phyloP scores from a whole-genome alignment of 2,329 filamentous ascomycete species.

The Neocucurbitaria cava region DNA sequence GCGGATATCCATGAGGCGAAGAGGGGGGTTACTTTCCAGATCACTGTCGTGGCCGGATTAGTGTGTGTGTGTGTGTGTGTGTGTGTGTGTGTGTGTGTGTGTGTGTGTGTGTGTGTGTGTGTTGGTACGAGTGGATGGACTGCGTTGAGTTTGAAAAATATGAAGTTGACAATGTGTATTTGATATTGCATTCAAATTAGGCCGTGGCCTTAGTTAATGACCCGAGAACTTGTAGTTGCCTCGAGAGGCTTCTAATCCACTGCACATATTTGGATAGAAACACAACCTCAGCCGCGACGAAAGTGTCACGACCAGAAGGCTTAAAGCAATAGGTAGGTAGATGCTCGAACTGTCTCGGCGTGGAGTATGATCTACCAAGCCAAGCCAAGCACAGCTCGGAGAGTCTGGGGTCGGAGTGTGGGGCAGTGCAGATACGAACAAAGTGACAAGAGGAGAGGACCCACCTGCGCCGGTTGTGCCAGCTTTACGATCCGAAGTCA shows the following conservation, averaged over 20 bases:
- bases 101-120: no score
- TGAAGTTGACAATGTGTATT: no score
- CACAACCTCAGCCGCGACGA: not conserved
- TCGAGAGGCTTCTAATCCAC: no score
- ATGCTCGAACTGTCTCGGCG: not conserved
- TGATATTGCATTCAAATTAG: no score
- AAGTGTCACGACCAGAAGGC: no score
- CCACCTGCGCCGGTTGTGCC: constrained; percentile 76
- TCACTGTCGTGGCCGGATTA: constrained; percentile 59
- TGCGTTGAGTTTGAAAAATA: no score
- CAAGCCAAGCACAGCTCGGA: constrained; percentile 28
- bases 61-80: no score
- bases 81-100: no score
- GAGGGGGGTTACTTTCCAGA: constrained; percentile 89
- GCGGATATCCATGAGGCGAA: constrained; percentile 81
- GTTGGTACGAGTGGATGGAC: no score
- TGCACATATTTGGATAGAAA: not conserved
- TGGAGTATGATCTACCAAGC: constrained; percentile 17
- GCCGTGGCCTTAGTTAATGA: no score
- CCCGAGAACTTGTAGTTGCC: no score
- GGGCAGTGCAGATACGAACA: constrained; percentile 19
- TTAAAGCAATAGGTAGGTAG: not conserved
- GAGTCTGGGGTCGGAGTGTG: constrained; percentile 10
- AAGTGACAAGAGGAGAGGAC: constrained; percentile 8
- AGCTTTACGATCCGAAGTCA: constrained; percentile 75